Evolutionary conservation across 331 rosid species (phyloP).

Genomic region (Telfairia occidentalis): DNA sequence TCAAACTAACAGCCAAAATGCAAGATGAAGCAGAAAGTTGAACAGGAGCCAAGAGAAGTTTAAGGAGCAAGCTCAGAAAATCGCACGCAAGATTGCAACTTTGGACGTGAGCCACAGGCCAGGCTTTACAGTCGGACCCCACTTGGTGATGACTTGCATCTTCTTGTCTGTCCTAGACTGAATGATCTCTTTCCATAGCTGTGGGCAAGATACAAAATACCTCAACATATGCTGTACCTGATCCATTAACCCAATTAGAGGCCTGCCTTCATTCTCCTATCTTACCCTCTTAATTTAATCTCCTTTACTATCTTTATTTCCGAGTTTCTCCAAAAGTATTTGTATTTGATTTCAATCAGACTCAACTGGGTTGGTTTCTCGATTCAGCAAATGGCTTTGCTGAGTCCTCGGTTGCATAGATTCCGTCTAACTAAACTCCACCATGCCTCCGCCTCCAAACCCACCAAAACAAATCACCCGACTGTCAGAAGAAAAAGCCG

Average conservation of each 20-base stretch:
- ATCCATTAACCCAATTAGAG: constrained; percentile 68
- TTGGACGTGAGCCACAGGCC: neutral
- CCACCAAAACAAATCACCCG: constrained; percentile 15
- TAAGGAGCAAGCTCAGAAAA: too few relatives aligned
- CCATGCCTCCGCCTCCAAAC: constrained; percentile 22
- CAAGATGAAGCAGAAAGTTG: neutral
- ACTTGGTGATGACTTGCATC: neutral
- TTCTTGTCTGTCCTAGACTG: neutral
- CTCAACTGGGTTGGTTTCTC: neutral
- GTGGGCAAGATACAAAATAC: neutral
- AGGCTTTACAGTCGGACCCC: neutral
- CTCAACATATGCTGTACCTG: constrained; percentile 22
- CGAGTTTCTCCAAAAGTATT: neutral
- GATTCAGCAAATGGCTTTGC: constrained; percentile 55
- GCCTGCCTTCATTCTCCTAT: constrained; percentile 53
- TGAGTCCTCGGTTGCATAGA: constrained; percentile 61
- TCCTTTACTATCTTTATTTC: constrained; percentile 8
- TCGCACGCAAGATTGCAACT: neutral
- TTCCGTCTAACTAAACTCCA: constrained; percentile 37
- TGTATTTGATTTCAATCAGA: neutral
- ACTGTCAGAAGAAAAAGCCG: constrained; percentile 18
- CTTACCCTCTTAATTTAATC: constrained; percentile 22
- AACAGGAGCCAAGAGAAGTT: neutral
- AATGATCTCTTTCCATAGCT: neutral
- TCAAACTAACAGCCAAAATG: neutral